These are phyloP conservation scores for Colletotrichum spaethianum DNA, from an alignment of 2,329 filamentous ascomycete genomes.

Conservation along the genomic window DNA sequence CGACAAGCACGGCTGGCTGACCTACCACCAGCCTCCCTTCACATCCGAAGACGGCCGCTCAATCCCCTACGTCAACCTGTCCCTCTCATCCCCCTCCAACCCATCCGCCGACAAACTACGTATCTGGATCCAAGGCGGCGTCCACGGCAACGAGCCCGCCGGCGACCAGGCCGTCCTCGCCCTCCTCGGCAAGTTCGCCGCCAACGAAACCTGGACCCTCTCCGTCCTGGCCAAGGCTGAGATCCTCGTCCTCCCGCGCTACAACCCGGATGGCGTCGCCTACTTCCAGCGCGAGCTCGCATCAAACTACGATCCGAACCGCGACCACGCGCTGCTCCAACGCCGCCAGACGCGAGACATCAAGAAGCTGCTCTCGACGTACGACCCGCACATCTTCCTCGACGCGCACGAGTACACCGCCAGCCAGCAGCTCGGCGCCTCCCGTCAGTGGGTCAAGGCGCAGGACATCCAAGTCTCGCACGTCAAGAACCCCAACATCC, in stretches of 20 bases:
- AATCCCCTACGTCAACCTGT: constrained; percentile 42
- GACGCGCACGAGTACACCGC: constrained; percentile 51
- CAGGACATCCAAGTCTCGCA: constrained; percentile 50
- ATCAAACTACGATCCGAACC: constrained; percentile 50
- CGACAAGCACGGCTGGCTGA: constrained; percentile 42
- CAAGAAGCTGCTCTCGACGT: constrained; percentile 47
- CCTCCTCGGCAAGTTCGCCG: constrained; percentile 48
- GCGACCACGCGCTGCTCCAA: constrained; percentile 50
- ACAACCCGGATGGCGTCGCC: constrained; percentile 50
- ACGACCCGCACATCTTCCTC: constrained; percentile 48
- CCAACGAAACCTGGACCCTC: constrained; percentile 45
- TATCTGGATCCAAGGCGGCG: constrained; percentile 49
- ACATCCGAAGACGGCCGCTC: constrained; percentile 44
- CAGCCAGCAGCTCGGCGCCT: constrained; percentile 3
- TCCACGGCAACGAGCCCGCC: constrained; percentile 51
- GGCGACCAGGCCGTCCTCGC: constrained; percentile 50
- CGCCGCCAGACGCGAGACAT: constrained; percentile 49
- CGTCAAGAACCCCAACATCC: constrained; percentile 52
- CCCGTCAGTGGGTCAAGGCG: constrained; percentile 39
- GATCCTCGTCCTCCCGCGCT: constrained; percentile 48
- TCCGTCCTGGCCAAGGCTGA: constrained; percentile 47
- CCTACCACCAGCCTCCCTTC: constrained; percentile 42
- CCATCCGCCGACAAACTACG: constrained; percentile 44
- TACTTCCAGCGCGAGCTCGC: constrained; percentile 51
- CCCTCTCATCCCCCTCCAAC: not conserved